These are phyloP conservation scores for Exserohilum rostratum DNA, from an alignment of 2,329 filamentous ascomycete species.

Conservation along the genomic window DNA sequence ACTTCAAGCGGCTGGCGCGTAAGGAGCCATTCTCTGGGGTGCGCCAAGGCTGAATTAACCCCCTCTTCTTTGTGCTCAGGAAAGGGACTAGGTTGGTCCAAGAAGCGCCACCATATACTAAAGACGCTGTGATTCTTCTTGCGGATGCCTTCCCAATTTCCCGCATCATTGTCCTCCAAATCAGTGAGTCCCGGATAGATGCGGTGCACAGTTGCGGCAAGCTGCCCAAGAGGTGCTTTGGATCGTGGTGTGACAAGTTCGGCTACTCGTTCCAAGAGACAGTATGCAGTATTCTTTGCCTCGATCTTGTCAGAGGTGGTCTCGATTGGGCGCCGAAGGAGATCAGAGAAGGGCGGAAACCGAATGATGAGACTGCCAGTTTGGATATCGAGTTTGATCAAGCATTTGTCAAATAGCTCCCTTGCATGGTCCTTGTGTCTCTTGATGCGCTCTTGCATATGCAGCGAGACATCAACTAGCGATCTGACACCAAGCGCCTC, in stretches of 20 bases:
- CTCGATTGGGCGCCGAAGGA: conserved; percentile 24
- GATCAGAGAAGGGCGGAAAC: conserved; percentile 29
- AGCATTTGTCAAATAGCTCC: conserved; percentile 57
- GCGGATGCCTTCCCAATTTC: conserved; percentile 1
- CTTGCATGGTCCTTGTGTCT: conserved; percentile 60
- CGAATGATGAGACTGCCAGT: conserved; percentile 44
- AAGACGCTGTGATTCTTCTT: conserved; percentile 26
- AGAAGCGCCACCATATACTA: conserved; percentile 36
- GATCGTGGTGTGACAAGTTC: conserved; percentile 57
- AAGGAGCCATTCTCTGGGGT: conserved; percentile 35
- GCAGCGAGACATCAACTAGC: conserved; percentile 58
- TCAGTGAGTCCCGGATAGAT: conserved; percentile 50
- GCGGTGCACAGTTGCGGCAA: conserved; percentile 48
- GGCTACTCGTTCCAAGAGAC: conserved; percentile 56
- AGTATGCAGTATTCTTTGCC: conserved; percentile 46
- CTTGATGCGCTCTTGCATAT: conserved; percentile 62
- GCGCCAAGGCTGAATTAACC: not conserved
- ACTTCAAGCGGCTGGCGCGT: conserved; percentile 31
- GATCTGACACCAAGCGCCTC: conserved; percentile 66
- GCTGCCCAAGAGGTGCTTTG: conserved; percentile 51
- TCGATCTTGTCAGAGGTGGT: conserved; percentile 22
- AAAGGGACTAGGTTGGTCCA: conserved; percentile 20
- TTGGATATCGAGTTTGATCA: conserved; percentile 53
- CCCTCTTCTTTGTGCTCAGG: conserved; percentile 5
- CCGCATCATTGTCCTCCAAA: not conserved